Evolutionary conservation across 106 monocot genomes (phyloP).

Genomic region (Hemerocallis citrina): DNA sequence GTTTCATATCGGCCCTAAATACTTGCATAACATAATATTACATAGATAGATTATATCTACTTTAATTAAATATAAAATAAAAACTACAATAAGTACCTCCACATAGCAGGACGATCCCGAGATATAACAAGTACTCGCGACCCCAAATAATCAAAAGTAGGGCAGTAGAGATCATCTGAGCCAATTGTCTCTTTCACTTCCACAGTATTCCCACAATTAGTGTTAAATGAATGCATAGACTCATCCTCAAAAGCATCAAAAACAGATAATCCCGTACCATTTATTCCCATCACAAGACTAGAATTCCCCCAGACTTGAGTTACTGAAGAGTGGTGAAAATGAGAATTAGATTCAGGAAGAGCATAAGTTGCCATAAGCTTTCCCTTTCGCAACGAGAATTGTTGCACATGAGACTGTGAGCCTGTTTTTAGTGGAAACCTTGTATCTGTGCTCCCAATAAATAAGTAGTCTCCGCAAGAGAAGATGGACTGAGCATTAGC

Average conservation of each 20-base stretch:
- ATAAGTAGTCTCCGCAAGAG: conserved; percentile 70
- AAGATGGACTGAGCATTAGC: conserved; percentile 47
- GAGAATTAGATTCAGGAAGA: conserved; percentile 49
- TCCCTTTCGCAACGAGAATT: conserved; percentile 77
- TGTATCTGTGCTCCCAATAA: conserved; percentile 57
- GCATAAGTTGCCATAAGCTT: conserved; percentile 42
- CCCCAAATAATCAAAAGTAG: conserved; percentile 82
- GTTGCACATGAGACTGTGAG: conserved; percentile 26
- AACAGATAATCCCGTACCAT: conserved; percentile 72
- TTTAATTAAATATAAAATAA: not conserved
- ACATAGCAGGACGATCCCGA: conserved; percentile 84
- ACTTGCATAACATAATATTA: not conserved
- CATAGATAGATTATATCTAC: not conserved
- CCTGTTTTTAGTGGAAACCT: conserved; percentile 24
- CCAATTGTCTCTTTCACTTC: conserved; percentile 49
- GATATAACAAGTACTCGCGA: conserved; percentile 82
- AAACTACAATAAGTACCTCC: conserved; percentile 81
- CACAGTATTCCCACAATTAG: conserved; percentile 10
- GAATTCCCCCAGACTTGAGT: conserved; percentile 94
- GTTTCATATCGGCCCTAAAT: not conserved
- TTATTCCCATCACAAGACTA: conserved; percentile 64
- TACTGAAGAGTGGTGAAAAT: conserved; percentile 44
- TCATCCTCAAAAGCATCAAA: conserved; percentile 52
- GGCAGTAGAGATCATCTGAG: conserved; percentile 59
- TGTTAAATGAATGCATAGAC: conserved; percentile 6